Percentiles rank a stretch among this genome's conserved stretches.
Conservation (phyloP, 2,329 filamentous ascomycete species). For the Penicillium griseofulvum region DNA sequence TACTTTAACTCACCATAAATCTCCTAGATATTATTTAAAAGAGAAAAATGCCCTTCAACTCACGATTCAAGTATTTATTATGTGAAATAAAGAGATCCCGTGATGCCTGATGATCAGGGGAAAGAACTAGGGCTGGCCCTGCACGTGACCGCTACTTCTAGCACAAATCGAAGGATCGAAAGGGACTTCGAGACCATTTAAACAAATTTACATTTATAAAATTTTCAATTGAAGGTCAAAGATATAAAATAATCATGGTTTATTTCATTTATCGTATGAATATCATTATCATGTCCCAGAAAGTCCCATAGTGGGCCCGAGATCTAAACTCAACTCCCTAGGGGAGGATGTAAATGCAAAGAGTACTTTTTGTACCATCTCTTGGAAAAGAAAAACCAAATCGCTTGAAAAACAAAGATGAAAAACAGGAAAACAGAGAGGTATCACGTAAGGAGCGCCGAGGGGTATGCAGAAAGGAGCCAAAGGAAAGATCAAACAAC, state of each 20-base stretch:
- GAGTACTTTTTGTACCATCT: neutral
- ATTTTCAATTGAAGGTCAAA: neutral
- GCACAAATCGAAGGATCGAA: neutral
- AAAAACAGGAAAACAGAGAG: constrained; percentile 3
- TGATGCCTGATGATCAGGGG: neutral
- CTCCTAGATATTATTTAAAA: neutral
- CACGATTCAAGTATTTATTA: neutral
- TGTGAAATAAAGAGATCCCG: neutral
- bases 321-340: constrained; percentile 2
- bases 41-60: neutral
- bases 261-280: neutral
- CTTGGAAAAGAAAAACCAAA: neutral
- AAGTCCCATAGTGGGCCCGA: neutral
- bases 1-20: neutral
- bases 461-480: constrained; percentile 16
- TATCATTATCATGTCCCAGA: constrained; percentile 21
- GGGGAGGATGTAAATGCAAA: neutral
- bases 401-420: constrained; percentile 10
- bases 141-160: constrained; percentile 6
- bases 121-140: constrained; percentile 8
- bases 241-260: neutral
- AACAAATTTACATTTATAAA: neutral
- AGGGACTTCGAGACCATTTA: neutral
- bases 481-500: constrained; percentile 21
- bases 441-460: constrained; percentile 25